A percentile compares a stretch with the other conserved stretches of the same genome.
Conservation (phyloP, 352 stramenopile genomes). For the Globisporangium recalcitrans region DNA sequence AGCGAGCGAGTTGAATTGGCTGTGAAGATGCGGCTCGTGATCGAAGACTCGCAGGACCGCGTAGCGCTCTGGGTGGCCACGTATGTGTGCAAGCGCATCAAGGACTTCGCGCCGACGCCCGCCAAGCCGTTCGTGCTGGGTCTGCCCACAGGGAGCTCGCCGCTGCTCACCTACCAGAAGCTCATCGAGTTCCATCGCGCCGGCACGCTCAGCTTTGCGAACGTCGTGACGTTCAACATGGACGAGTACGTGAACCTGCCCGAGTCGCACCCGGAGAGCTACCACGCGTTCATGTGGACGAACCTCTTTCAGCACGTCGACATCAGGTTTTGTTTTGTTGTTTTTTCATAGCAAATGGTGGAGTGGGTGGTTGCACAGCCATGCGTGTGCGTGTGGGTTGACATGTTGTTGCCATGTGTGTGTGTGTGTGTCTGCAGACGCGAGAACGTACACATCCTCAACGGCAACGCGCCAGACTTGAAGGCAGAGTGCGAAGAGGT, state of each 20-base stretch:
- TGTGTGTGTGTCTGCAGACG: conserved; percentile 28
- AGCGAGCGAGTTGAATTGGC: neutral
- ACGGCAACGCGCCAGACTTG: conserved; percentile 80
- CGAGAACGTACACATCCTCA: conserved; percentile 85
- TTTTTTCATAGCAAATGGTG: conserved; percentile 2
- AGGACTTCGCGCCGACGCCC: conserved; percentile 65
- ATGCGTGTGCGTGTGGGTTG: conserved; percentile 3
- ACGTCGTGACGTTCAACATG: conserved; percentile 91
- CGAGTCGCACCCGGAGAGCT: conserved; percentile 79
- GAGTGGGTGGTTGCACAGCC: no score
- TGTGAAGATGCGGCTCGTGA: conserved; percentile 83
- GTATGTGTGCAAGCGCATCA: conserved; percentile 79
- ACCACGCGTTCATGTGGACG: conserved; percentile 89
- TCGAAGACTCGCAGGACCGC: conserved; percentile 61
- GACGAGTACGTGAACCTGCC: conserved; percentile 85
- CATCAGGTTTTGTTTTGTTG: no score
- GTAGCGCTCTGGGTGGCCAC: conserved; percentile 77
- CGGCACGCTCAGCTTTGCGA: conserved; percentile 56
- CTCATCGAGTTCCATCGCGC: conserved; percentile 67
- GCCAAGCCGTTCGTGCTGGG: conserved; percentile 81
- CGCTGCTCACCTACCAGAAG: conserved; percentile 73
- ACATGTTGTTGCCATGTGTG: neutral
- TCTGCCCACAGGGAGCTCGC: conserved; percentile 84
- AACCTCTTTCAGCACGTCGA: conserved; percentile 89
- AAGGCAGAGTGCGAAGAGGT: conserved; percentile 66